phyloP scores from a whole-genome alignment of 805 yeast species.

The Clavispora santaluciae region DNA sequence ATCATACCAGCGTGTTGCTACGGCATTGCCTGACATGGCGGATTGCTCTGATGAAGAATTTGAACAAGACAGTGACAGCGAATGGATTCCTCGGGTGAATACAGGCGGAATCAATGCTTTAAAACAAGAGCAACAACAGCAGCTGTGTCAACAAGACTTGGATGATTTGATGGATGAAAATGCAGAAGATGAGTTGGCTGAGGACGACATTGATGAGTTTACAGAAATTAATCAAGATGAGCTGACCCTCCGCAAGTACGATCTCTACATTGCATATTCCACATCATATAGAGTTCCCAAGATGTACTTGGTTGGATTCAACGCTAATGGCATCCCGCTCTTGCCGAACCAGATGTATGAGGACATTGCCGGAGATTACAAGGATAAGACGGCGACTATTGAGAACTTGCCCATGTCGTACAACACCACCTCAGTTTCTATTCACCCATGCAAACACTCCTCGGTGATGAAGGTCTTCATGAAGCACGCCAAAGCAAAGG shows the following conservation, averaged over 20 bases:
- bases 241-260: conserved; percentile 60
- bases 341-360: conserved; percentile 90
- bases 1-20: conserved; percentile 65
- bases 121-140: conserved; percentile 2
- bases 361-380: conserved; percentile 86
- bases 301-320: conserved; percentile 85
- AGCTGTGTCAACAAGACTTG: conserved; percentile 28
- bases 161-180: conserved; percentile 44
- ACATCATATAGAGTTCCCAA: conserved; percentile 96
- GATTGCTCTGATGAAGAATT: conserved; percentile 23
- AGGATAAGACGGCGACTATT: conserved; percentile 94
- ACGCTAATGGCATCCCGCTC: conserved; percentile 77
- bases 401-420: conserved; percentile 84
- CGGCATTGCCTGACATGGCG: conserved; percentile 40
- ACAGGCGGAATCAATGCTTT: background rate
- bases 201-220: conserved; percentile 28
- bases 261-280: conserved; percentile 85
- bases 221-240: conserved; percentile 31
- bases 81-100: conserved; percentile 10
- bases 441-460: conserved; percentile 96
- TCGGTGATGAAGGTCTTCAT: conserved; percentile 87
- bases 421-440: conserved; percentile 75
- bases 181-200: conserved; percentile 20
- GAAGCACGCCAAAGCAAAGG: conserved; percentile 51
- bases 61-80: conserved; percentile 5